Conservation (phyloP, 2,329 filamentous ascomycete genomes). For the Xylaria sp. region DNA sequence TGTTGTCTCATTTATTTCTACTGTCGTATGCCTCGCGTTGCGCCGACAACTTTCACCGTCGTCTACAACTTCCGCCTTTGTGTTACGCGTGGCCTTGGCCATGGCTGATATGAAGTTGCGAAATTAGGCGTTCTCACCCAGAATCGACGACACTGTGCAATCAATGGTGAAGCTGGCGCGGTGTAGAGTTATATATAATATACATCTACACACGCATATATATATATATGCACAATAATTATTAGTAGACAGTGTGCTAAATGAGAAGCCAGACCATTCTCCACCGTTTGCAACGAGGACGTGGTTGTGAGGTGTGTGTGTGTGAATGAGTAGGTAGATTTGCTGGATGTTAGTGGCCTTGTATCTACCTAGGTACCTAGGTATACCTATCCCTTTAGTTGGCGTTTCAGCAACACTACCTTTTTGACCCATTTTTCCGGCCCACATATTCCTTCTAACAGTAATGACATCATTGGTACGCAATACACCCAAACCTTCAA, state of each 20-base stretch:
- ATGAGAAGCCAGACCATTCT: background rate
- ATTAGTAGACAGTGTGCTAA: background rate
- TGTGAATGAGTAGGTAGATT: conserved; percentile 3
- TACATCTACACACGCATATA: too few relatives aligned
- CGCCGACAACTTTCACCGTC: conserved; percentile 33
- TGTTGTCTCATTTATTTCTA: background rate
- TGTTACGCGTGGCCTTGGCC: conserved; percentile 11
- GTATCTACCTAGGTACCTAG: too few relatives aligned
- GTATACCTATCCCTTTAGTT: too few relatives aligned
- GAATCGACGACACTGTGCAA: too few relatives aligned
- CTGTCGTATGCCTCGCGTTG: conserved; percentile 36
- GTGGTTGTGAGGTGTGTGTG: background rate
- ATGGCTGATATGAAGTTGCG: background rate
- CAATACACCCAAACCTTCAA: too few relatives aligned
- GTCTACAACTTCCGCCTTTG: background rate
- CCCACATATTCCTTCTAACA: too few relatives aligned
- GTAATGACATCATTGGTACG: too few relatives aligned
- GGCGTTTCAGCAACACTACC: too few relatives aligned
- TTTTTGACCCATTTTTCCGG: too few relatives aligned
- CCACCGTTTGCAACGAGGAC: background rate
- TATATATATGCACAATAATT: background rate
- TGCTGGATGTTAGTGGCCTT: conserved; percentile 39
- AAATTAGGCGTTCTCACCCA: background rate
- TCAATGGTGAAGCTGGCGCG: background rate
- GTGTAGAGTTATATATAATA: background rate